phyloP scores from a whole-genome alignment of 208 protist genomes.

The Acanthamoeba healyi region DNA sequence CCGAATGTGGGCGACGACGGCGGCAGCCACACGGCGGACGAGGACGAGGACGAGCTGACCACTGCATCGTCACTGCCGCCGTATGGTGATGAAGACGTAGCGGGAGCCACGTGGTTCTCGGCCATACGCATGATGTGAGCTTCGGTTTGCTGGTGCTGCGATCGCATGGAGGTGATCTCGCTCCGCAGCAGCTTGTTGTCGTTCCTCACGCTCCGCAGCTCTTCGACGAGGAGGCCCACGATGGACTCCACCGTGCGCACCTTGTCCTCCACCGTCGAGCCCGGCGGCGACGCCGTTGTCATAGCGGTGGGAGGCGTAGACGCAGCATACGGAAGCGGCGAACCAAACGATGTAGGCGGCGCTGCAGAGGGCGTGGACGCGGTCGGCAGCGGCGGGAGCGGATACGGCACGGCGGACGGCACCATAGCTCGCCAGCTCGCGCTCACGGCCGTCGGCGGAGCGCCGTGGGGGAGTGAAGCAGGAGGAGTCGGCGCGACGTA shows the following conservation, averaged over 20 bases:
- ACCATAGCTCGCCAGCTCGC: no score
- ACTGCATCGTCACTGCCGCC: no score
- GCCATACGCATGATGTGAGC: neutral
- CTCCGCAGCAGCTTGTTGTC: constrained; percentile 15
- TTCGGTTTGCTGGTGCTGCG: neutral
- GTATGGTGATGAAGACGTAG: neutral
- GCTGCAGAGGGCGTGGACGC: no score
- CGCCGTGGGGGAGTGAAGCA: neutral
- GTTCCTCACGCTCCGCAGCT: constrained; percentile 9
- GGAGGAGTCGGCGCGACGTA: neutral
- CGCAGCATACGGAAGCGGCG: neutral
- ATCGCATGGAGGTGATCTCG: neutral
- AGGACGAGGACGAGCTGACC: neutral
- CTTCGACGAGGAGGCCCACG: neutral
- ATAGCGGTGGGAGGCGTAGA: no score
- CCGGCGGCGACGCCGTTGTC: neutral
- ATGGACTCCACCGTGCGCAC: constrained; percentile 9
- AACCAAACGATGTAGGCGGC: neutral
- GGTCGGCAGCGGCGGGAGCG: neutral
- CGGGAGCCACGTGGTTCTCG: neutral
- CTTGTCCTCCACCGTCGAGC: neutral
- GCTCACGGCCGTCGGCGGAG: neutral
- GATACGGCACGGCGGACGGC: no score
- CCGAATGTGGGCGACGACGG: constrained; percentile 34
- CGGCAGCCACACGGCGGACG: neutral